Base-by-base conservation (phyloP, 1,139 yeast species). In the Hyphopichia wangnamkhiaoensis region DNA sequence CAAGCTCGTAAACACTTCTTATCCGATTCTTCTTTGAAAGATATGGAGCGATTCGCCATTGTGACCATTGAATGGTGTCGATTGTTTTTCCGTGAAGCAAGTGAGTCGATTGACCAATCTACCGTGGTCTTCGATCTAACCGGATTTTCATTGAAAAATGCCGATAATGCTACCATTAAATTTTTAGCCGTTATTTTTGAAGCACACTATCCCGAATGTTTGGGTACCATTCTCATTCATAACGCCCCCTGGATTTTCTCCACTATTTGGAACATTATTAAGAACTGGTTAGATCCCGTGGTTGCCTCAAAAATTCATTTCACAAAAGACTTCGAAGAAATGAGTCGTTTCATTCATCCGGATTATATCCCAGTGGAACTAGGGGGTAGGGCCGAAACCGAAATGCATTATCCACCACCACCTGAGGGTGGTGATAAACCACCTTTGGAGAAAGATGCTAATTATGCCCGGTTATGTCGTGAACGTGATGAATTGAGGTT, bases 201-300 rank as follows among this genome's bases (percentile, higher is more conserved):
- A 53, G 76, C 76, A 7, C 73, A 71, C 43, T 72, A 71, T 46
- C 78, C 78, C n/a, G 76, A 72, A 50, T 60, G 63, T 42, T 66
- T 72, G 58, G 75, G 72, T 6, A 48, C 50, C 19, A 60, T 72
- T 26, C 58, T 69, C 36, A 65, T 72, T 43, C 70, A 61, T 49
- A 71, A 70, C 42, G 76, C 78, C 4, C 78, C 77, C n/a, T 71
- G 78, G 78, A 67, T 72, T 34, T 71, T 72, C 48, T 63, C 68
- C 19, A 67, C 75, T 6, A 70, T 71, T 16, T 72, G 78, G 78
- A 71, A 65, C 41, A 60, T 71, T 34, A 68, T 72, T 39, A 70
- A 69, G 48, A 57, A 59, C 40, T 72, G 76, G 76, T 57, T 72
- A 35, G 78, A 72, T 47, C 77, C 78, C 3, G 75, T 70, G 43